Conservation (phyloP, 129 eudicot genomes). For the Kitagawia praeruptora region DNA sequence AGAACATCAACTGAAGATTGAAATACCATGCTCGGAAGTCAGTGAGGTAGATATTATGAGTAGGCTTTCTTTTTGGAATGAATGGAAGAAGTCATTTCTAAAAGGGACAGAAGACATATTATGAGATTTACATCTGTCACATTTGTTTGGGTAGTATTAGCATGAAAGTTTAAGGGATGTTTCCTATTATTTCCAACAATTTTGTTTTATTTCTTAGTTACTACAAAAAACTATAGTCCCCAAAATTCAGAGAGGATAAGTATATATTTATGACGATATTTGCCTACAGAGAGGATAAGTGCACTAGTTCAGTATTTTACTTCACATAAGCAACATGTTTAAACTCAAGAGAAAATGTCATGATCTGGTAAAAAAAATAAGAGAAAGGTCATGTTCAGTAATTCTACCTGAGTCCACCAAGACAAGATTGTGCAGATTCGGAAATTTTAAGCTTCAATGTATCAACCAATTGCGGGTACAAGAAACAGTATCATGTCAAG, state of each 20-base stretch:
- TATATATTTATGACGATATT: not conserved
- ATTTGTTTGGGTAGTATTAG: not conserved
- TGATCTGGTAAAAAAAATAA: not conserved
- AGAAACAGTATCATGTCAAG: slow-evolving; percentile 82
- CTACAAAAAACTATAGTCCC: not conserved
- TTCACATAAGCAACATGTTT: not conserved
- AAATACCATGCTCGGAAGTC: not conserved
- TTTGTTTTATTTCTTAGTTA: not conserved
- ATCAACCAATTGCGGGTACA: slow-evolving; percentile 88
- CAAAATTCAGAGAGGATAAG: not conserved
- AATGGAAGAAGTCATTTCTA: not conserved
- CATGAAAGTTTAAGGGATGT: not conserved
- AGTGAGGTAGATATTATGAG: not conserved
- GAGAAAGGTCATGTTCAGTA: not conserved
- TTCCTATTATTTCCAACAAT: not conserved
- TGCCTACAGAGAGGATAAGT: not conserved
- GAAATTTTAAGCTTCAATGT: slow-evolving; percentile 81
- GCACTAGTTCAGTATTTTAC: not conserved
- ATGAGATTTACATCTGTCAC: not conserved
- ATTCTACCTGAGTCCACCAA: slow-evolving; percentile 87
- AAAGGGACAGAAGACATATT: not conserved
- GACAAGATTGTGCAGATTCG: slow-evolving; percentile 47
- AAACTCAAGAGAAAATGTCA: not conserved
- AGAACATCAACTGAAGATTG: not conserved
- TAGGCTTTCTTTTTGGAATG: not conserved